Evolutionary conservation across 495 filamentous ascomycete genomes (phyloP).

Genomic region (Aspergillus ellipticus): DNA sequence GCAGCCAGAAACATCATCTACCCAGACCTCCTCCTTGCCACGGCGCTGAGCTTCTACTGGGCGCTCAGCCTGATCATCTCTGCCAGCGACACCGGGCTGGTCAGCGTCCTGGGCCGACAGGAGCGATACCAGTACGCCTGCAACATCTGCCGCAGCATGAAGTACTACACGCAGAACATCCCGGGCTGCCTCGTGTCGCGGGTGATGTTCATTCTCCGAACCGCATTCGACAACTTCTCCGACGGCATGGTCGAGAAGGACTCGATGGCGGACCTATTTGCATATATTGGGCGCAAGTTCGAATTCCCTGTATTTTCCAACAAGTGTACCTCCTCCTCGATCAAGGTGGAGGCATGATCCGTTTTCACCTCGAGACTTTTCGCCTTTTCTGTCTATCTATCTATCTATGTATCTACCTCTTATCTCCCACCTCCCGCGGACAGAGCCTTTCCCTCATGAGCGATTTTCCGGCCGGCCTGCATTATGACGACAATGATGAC

Average conservation of each 20-base stretch:
- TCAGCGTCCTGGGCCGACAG: constrained; percentile 16
- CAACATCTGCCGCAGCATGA: constrained; percentile 29
- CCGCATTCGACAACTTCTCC: constrained; percentile 21
- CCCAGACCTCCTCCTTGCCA: constrained; percentile 22
- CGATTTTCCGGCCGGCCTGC: no score
- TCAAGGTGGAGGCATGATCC: not conserved
- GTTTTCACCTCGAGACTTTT: not conserved
- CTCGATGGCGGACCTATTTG: constrained; percentile 19
- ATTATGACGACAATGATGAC: no score
- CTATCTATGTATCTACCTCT: no score
- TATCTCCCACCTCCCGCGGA: no score
- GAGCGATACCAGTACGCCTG: constrained; percentile 26
- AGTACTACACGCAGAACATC: constrained; percentile 22
- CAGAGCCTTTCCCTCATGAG: no score
- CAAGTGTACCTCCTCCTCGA: constrained; percentile 16
- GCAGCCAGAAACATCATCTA: constrained; percentile 14
- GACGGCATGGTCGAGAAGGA: constrained; percentile 26
- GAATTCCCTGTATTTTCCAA: constrained; percentile 24
- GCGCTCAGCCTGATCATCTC: constrained; percentile 23
- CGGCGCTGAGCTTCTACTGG: constrained; percentile 22
- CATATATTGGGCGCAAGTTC: constrained; percentile 20
- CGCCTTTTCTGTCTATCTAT: not conserved
- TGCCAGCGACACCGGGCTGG: constrained; percentile 15
- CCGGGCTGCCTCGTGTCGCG: constrained; percentile 25
- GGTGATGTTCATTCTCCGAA: constrained; percentile 26